Evolutionary conservation across 345 rosid species (phyloP), one percentile per base, ranked within the genome.

Genomic region (sweet orange (Citrus sinensis)): DNA sequence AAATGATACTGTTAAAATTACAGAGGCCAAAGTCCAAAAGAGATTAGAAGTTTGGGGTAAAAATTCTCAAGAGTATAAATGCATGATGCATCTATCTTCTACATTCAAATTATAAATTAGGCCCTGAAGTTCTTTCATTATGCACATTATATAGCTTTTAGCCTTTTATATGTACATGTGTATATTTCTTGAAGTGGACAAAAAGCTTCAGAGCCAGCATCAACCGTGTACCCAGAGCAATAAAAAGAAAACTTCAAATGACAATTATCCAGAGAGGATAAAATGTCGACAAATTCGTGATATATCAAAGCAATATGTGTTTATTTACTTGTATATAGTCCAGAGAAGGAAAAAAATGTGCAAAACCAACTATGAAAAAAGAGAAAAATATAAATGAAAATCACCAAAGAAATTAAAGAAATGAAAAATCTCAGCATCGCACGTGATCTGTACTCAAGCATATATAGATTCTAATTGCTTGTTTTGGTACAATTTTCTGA

Each of bases 401-500:
- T 35, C 68, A 66, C 46, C 25, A 66, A 34, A 35, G 25, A 34
- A 56, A 24, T 17, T 9, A 34, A 25, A 19, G 60, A 56, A 61
- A 29, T 29, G 19, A 51, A 63, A 19, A 70, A 55, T 75, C 27
- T 62, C 54, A 59, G 37, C 65, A 42, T 11, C 56, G 61, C 2
- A 7, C n/a, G 29, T 25, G 65, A 59, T 85, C 78, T 87, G 67
- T 74, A 76, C 74, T 88, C 87, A 34, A 63, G 24, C 13, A 76
- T 85, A 58, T 73, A 85, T 55, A 66, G 76, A 58, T 65, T 80
- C 82, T 14, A 82, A 25, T 42, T 80, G 87, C 67, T 85, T 84
- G 79, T 78, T 80, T 68, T 78, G 86, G 64, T 77, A 75, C 72
- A 27, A 14, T 56, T 80, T 87, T 39, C 88, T 70, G 80, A 81